Evolutionary conservation across 2,329 filamentous ascomycete genomes (phyloP), one percentile per base, ranked within the genome.

Genomic region (Pseudogymnoascus sp.): DNA sequence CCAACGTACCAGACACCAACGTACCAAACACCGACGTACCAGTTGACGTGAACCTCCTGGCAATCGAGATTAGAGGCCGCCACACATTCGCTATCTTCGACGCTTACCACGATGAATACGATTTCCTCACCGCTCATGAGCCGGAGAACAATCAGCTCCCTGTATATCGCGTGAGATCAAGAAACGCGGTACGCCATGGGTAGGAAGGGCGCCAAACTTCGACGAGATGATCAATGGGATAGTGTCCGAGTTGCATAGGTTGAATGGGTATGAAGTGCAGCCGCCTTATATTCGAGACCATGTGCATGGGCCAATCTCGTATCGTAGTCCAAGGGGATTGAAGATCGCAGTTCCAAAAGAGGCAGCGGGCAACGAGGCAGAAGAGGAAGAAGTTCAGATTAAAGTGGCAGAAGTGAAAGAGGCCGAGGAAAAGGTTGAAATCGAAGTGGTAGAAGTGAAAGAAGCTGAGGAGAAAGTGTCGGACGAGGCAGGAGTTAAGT

Each of bases 381-480:
- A 14, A 21, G 42, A 57, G 31, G 12, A 31, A 5, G 64, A 62
- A 34, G n/a, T 16, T 3, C 2, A 14, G 66, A 67, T 34, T 66
- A 47, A 57, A 66, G 36, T 37, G 39, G 18, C 39, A 45, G 26
- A 29, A 40, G 14, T 47, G 51, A 59, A 63, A 57, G 54, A 36
- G 10, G 40, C 60, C 29, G 5, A 62, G 23, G 36, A 63, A 65
- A 4, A 66, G 63, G 10, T 69, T 66, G 37, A 67, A 67, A 8
- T 12, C 10, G n/a, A 69, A 70, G 64, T 62, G 67, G 59, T 70
- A 69, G 69, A 67, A 66, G 21, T 69, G 68, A 8, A 66, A 18
- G 40, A 61, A 57, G 39, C 21, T 21, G 21, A 26, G n/a, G 10
- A 42, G 12, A 8, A 54, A 57, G 18, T 31, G 12, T 6, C 26